Evolutionary conservation across 2,329 filamentous ascomycete species (phyloP).

Genomic region (Cytospora leucostoma): DNA sequence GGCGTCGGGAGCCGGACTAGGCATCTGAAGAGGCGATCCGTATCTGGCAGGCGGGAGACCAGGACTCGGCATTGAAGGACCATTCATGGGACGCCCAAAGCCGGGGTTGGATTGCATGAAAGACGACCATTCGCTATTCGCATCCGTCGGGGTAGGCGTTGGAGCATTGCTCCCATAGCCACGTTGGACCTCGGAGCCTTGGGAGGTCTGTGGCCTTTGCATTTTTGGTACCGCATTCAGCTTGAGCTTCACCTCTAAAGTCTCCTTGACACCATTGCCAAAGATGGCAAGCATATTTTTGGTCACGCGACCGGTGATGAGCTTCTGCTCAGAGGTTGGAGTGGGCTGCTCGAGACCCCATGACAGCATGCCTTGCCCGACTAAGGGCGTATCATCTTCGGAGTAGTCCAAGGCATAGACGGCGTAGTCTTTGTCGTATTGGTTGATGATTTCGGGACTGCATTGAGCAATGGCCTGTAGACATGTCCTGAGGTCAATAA

Average conservation of each 20-base stretch:
- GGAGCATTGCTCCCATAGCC: constrained; percentile 28
- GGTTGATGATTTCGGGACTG: constrained; percentile 83
- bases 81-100: constrained; percentile 43
- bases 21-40: constrained; percentile 22
- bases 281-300: constrained; percentile 85
- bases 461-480: constrained; percentile 74
- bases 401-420: constrained; percentile 97
- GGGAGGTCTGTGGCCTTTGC: constrained; percentile 35
- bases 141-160: constrained; percentile 58
- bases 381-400: constrained; percentile 87
- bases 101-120: constrained; percentile 72
- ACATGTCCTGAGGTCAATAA: constrained; percentile 85
- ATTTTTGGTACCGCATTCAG: constrained; percentile 74
- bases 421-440: constrained; percentile 80
- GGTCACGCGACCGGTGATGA: constrained; percentile 88
- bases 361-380: constrained; percentile 94
- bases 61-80: constrained; percentile 39
- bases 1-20: constrained; percentile 24
- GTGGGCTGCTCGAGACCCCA: constrained; percentile 66
- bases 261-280: constrained; percentile 80
- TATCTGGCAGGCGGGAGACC: constrained; percentile 34
- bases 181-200: constrained; percentile 25
- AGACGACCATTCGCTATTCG: constrained; percentile 70
- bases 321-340: constrained; percentile 59
- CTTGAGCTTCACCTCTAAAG: constrained; percentile 88